Evolutionary conservation across 179 eudicot species (phyloP), one percentile per base, ranked within the genome.

Genomic region (Camellia oleifera): DNA sequence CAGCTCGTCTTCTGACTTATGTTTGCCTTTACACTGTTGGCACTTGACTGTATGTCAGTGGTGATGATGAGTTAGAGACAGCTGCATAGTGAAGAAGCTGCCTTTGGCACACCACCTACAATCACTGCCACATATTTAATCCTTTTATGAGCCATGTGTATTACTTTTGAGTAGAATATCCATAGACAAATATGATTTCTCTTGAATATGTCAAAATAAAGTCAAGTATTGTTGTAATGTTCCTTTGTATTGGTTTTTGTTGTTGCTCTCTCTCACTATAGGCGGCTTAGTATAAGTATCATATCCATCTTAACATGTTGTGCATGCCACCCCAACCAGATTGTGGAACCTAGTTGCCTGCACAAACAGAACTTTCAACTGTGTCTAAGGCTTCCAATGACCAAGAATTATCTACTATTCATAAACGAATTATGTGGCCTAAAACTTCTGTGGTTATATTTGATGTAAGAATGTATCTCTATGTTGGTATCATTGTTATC

Each of bases 291-390:
- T 32, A 32, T 32, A 32, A 32, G 32, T 32, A 69, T 15, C 54
- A 45, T 11, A 57, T 10, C 60, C 15, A 11, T 50, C 2, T 20
- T 20, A 8, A 71, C 45, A 26, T 53, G 11, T 73, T 23, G 40
- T 72, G 75, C 9, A 5, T 52, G 13, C 72, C 72, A 69, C 17
- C 23, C 76, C 76, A 52, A 53, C 13, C 44, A 13, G 45, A 72
- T 46, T 71, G 23, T 23, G 62, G 32, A 61, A 23, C 23, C 65
- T 61, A 61, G n/a, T 13, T 56, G 12, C 12, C 11, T 9, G 60
- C 60, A 61, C 65, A 61, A 61, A 61, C 65, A 32, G 32, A 32
- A 32, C 32, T 32, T 32, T 32, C 32, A 17, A 61, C 65, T 4
- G 7, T 61, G 8, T 61, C 65, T 61, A 17, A n/a, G 6, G 65